A percentile compares a stretch with the other conserved stretches of the same genome.
Conservation (phyloP, 441 rosid species). For the Pelargonium fulgidum region DNA sequence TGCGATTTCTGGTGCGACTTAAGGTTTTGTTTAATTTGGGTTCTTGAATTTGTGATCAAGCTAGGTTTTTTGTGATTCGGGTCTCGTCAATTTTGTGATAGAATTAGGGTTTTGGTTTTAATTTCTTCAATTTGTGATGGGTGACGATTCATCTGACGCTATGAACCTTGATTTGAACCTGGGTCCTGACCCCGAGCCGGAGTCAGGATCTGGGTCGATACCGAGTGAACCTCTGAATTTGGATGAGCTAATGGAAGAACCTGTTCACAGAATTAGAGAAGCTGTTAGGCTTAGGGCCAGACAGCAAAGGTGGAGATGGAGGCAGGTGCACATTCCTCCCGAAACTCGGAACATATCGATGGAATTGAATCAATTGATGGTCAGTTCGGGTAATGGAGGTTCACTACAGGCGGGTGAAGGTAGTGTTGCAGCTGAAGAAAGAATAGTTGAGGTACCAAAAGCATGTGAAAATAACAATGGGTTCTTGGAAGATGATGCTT, state of each 20-base stretch:
- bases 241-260: constrained; percentile 53
- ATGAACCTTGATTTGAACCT: constrained; percentile 96
- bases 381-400: constrained; percentile 38
- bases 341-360: constrained; percentile 47
- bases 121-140: constrained; percentile 11
- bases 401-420: constrained; percentile 85
- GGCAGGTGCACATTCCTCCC: constrained; percentile 40
- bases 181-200: constrained; percentile 63
- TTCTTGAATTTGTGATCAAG: constrained; percentile 14
- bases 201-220: constrained; percentile 37
- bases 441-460: constrained; percentile 52
- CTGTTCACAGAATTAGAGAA: constrained; percentile 46
- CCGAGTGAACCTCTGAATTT: constrained; percentile 46
- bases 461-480: constrained; percentile 61
- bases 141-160: constrained; percentile 45
- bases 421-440: constrained; percentile 68
- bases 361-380: constrained; percentile 53
- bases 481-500: constrained; percentile 43
- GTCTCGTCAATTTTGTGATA: constrained; percentile 11
- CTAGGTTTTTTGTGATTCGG: constrained; percentile 9
- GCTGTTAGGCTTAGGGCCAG: constrained; percentile 46
- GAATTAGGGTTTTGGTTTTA: constrained; percentile 21
- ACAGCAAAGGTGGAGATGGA: constrained; percentile 49
- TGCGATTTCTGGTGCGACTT: not conserved
- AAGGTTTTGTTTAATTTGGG: not conserved